These are phyloP conservation scores for Vaccinium macrocarpon DNA, from an alignment of 148 eudicot species.

Conservation along the genomic window DNA sequence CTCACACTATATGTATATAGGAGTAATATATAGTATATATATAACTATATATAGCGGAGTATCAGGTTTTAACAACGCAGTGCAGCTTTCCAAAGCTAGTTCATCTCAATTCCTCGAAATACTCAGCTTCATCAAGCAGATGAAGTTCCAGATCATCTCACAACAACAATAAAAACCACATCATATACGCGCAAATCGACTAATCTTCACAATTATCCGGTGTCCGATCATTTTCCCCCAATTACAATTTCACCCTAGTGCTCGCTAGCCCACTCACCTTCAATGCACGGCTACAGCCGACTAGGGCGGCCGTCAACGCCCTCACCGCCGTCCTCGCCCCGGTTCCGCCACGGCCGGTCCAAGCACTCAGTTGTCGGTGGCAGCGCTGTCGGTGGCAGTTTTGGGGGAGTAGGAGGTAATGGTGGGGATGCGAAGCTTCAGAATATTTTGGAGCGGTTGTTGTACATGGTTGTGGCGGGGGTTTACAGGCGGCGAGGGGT, in stretches of 20 bases:
- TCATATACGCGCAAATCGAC: too few species aligned
- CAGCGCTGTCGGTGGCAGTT: constrained; percentile 14
- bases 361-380: constrained; percentile 31
- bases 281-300: constrained; percentile 72
- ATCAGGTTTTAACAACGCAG: too few species aligned
- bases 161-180: background rate
- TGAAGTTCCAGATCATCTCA: background rate
- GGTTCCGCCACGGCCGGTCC: constrained; percentile 26
- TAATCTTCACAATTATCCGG: background rate
- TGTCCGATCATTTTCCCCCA: background rate
- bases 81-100: too few species aligned
- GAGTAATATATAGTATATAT: too few species aligned
- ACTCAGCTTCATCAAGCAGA: too few species aligned
- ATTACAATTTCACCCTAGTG: background rate
- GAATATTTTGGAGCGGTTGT: constrained; percentile 62
- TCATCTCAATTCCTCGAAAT: background rate
- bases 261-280: background rate
- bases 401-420: constrained; percentile 23
- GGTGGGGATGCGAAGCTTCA: constrained; percentile 39
- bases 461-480: constrained; percentile 53
- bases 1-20: background rate
- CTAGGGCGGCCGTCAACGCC: constrained; percentile 27
- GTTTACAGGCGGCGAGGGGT: constrained; percentile 76
- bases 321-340: background rate
- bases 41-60: too few species aligned